Conservation (phyloP, 2,329 filamentous ascomycete species). For the Xylariaceae sp. region DNA sequence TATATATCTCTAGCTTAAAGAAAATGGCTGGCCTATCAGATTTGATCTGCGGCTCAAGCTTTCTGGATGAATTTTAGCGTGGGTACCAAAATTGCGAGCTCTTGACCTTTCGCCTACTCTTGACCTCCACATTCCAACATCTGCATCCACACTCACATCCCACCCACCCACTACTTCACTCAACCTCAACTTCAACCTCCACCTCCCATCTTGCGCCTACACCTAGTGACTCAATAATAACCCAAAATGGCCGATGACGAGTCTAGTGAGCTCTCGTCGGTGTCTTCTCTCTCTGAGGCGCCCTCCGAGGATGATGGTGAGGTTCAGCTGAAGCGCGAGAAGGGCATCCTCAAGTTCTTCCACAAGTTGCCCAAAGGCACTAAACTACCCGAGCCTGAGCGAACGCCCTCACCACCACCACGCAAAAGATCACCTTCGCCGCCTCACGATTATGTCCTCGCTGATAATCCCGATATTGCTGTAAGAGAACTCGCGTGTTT, state of each 20-base stretch:
- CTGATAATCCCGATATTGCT: slow-evolving; percentile 90
- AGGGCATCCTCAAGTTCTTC: slow-evolving; percentile 73
- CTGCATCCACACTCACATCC: slow-evolving; percentile 20
- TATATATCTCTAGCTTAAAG: slow-evolving; percentile 34
- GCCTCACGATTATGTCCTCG: slow-evolving; percentile 86
- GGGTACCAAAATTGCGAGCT: slow-evolving; percentile 40
- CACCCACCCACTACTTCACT: slow-evolving; percentile 11
- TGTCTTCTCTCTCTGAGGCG: slow-evolving; percentile 52
- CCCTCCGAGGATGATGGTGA: slow-evolving; percentile 62
- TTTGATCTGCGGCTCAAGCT: slow-evolving; percentile 43
- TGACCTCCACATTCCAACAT: slow-evolving; percentile 39
- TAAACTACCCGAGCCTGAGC: slow-evolving; percentile 51
- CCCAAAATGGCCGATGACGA: slow-evolving; percentile 65
- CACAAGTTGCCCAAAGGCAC: slow-evolving; percentile 59
- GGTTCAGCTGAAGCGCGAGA: slow-evolving; percentile 57
- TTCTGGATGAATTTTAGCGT: slow-evolving; percentile 44
- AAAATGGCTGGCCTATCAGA: slow-evolving; percentile 42
- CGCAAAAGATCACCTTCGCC: slow-evolving; percentile 87
- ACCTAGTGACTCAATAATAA: not conserved
- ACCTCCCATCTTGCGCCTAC: not conserved
- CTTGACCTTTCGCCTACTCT: slow-evolving; percentile 32
- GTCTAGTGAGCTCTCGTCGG: slow-evolving; percentile 67
- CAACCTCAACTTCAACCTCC: slow-evolving; percentile 8
- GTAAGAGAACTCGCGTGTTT: slow-evolving; percentile 65
- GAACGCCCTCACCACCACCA: slow-evolving; percentile 68